A percentile compares a stretch with the other conserved stretches of the same genome.
Conservation (phyloP, 108 stramenopile species). For the Nitzschia sp. region DNA sequence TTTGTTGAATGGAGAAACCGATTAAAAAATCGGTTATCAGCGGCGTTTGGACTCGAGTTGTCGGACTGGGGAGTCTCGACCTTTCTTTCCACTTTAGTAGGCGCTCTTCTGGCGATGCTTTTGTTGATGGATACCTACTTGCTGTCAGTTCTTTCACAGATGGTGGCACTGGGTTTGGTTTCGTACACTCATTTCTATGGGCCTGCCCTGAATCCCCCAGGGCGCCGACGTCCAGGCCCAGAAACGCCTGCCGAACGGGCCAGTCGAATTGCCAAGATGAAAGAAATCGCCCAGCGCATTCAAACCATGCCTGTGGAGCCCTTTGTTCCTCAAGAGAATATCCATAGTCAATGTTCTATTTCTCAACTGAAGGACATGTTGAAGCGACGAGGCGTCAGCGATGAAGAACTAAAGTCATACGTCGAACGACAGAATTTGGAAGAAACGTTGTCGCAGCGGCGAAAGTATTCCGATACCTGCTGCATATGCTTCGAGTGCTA, state of each 20-base stretch:
- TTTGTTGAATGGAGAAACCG: background rate
- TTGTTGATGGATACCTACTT: conserved; percentile 12
- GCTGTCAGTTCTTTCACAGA: conserved; percentile 11
- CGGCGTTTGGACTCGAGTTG: background rate
- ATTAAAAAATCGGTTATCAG: background rate
- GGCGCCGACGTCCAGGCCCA: background rate
- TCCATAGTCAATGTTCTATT: conserved; percentile 20
- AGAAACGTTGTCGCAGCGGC: conserved; percentile 15
- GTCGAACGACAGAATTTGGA: conserved; percentile 38
- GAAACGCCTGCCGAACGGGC: conserved; percentile 2
- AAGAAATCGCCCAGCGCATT: conserved; percentile 24
- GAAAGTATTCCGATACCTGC: conserved; percentile 50
- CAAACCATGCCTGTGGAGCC: conserved; percentile 43
- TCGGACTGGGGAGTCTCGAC: background rate
- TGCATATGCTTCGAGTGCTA: conserved; percentile 55
- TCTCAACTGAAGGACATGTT: conserved; percentile 43
- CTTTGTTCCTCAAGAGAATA: conserved; percentile 41
- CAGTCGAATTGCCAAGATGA: conserved; percentile 15
- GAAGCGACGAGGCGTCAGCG: conserved; percentile 18
- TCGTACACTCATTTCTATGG: conserved; percentile 10
- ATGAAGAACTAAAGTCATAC: conserved; percentile 20
- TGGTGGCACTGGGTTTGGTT: conserved; percentile 11
- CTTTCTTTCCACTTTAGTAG: background rate
- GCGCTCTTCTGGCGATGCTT: background rate
- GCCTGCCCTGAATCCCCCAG: background rate